Base-by-base conservation (phyloP, 805 yeast genomes). In the Sungouiozyma intestinalis region DNA sequence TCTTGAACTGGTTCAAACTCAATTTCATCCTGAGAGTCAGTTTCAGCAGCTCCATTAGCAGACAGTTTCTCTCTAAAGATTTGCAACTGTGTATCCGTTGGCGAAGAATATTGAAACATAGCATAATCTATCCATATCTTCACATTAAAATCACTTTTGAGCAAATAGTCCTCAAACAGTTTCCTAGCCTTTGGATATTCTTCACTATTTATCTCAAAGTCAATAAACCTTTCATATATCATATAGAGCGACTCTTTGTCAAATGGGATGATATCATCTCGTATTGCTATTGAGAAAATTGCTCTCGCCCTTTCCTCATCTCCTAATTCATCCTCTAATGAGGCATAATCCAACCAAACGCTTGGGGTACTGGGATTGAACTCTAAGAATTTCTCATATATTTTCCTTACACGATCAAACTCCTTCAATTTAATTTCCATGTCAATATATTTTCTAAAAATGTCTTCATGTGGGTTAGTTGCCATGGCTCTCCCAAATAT, bases 401-500 rank as follows among this genome's bases (percentile, higher is more conserved):
- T 54, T 55, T 66, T 77, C 27, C 97, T 65, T 6, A 81, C 87
- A 31, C 96, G 63, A 46, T 82, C 94, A 68, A 83, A 83, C 52
- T 87, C 92, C 32, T 82, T 83, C 37, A 88, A 58, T 41, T 68
- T 64, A 33, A 65, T 66, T 55, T 90, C 97, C 31, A 87, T 48
- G 1, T 63, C 66, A 38, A 90, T 79, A 60, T 92, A 92, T 45
- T 68, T 68, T 46, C 64, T 66, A 54, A 81, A 77, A 0, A 85
- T 60, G 40, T 74, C 75, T 1, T 62, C 65, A 53, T 77, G 80
- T 0, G 85, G 82, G 36, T 74, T 71, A 37, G 69, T 63, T 0
- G 95, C 97, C 16, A 90, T 67, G 0, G 85, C 73, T 39, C 71
- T 66, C 0, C 96, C 96, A 19, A 85, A 60, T 2, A 82, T 60